Evolutionary conservation across 805 yeast species (phyloP), one percentile per base, ranked within the genome.

Genomic region (Wickerhamomyces subpelliculosus): DNA sequence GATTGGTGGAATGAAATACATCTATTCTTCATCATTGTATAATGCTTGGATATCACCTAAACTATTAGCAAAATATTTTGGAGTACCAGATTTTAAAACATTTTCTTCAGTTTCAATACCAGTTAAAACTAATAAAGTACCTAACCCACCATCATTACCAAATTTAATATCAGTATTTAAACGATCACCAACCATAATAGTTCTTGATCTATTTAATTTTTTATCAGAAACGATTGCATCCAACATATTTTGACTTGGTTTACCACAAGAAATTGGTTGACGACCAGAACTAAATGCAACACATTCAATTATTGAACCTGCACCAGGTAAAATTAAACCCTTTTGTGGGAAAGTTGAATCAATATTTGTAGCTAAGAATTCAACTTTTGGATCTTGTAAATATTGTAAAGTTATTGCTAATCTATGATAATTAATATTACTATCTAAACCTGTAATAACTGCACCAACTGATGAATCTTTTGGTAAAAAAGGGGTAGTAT

Each of bases 131-230:
- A 93, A 67, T 40, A 93, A 61, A 2, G 97, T 89, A 39, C 81
- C 88, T 32, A 93, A 69, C 1, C 93, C 93, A 37, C 96, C 95
- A 41, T 79, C 80, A 39, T 75, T 69, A 32, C 97, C 98, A 60
- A 93, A 93, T 54, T 73, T 75, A 80, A 93, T 90, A 54, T 93
- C 98, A 0, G 98, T 93, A 59, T 93, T 90, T 42, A 93, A 68
- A 47, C 98, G 72, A 58, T 93, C 98, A 17, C 98, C 98, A 41
- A 93, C 76, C 97, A 93, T 93, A 47, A 90, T 72, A 11, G 95
- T 80, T 41, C 75, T 70, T 4, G 62, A 46, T 37, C 77, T 74
- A 37, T 78, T 78, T 25, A 77, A 65, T 16, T 72, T 60, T 41
- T 75, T 71, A 45, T 67, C 72, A 26, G 78, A 77, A 44, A 80